Base-by-base conservation (phyloP, 108 stramenopile species). In the Cyclotella choctawhatcheeana region DNA sequence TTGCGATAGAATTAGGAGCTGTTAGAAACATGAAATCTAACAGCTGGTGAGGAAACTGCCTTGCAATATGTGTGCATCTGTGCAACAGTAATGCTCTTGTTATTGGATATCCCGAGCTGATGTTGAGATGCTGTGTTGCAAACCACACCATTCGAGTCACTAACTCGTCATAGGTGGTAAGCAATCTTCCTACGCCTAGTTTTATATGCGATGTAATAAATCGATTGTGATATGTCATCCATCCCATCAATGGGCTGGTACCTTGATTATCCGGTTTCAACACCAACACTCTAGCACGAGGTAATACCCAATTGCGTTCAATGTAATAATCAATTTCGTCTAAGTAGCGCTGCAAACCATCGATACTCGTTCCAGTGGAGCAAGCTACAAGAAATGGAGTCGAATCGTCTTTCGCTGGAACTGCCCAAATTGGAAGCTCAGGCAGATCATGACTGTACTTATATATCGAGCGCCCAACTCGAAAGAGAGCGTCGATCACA, bases 301-400 rank as follows among this genome's bases (percentile, higher is more conserved):
- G 17, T 5, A 10, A 21, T 3, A 47, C 16, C 76, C 76, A 77
- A 17, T 58, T 47, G 25, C 55, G 31, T 7, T 69, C 62, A 1
- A 77, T 69, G 37, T 77, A 77, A 58, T 69, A 69, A 25, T 69
- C 68, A 18, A 77, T 51, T 64, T 77, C 76, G 30, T 77, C 76
- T 20, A 77, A 63, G 31, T 63, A 77, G 25, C 61, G 26, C 20
- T 69, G 60, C 21, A 77, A 29, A 0, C 67, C 61, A 25, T 50
- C 29, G 7, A 51, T 55, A 4, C 61, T 62, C 0, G 76, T 66
- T 13, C 76, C 76, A 29, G 76, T 77, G 22, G 68, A 77, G 44
- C 61, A 69, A 25, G 76, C 76, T 26, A 77, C 68, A 29, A 77
- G 67, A 50, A 77, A 77, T 8, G 76, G 52, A 3, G 76, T 77